These are phyloP conservation scores for Diaporthe capsici DNA, from an alignment of 2,329 filamentous ascomycete genomes.

Conservation along the genomic window DNA sequence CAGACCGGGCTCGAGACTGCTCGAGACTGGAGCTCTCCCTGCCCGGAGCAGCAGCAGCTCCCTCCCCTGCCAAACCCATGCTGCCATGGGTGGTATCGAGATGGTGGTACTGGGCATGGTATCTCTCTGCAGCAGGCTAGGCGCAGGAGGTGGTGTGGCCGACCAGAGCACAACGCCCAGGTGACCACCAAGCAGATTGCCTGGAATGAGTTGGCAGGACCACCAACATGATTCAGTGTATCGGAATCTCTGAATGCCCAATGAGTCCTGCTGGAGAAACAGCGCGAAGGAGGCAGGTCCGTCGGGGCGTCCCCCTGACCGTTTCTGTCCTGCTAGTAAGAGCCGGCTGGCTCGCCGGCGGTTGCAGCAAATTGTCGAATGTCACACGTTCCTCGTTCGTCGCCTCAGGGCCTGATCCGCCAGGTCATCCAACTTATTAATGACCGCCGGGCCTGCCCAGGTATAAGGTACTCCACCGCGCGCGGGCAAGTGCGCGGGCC, in stretches of 20 bases:
- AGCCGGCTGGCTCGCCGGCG: conserved; percentile 1
- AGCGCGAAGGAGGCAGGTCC: conserved; percentile 7
- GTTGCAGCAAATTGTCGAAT: conserved; percentile 28
- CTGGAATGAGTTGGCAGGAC: conserved; percentile 31
- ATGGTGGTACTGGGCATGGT: conserved; percentile 13
- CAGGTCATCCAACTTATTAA: conserved; percentile 19
- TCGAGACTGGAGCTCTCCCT: conserved; percentile 5
- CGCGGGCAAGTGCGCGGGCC: not conserved
- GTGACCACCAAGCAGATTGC: conserved; percentile 30
- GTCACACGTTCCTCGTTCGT: conserved; percentile 6
- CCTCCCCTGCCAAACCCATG: conserved; percentile 14
- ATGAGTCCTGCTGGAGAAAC: conserved; percentile 6
- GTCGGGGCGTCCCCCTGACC: conserved; percentile 7
- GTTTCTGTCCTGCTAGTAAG: not conserved
- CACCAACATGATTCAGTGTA: conserved; percentile 33
- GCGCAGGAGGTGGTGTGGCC: conserved; percentile 33
- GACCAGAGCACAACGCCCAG: conserved; percentile 19
- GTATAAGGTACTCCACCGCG: not conserved
- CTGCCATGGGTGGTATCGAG: conserved; percentile 5
- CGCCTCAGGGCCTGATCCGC: not conserved
- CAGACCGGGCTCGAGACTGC: not conserved
- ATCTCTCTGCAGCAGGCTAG: conserved; percentile 33
- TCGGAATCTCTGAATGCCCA: conserved; percentile 20
- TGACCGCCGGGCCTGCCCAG: conserved; percentile 2
- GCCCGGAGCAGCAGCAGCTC: conserved; percentile 1